A percentile compares a stretch with the other conserved stretches of the same genome.
phyloP scores from a whole-genome alignment of 2,329 filamentous ascomycete genomes.

The Seiridium unicorne region DNA sequence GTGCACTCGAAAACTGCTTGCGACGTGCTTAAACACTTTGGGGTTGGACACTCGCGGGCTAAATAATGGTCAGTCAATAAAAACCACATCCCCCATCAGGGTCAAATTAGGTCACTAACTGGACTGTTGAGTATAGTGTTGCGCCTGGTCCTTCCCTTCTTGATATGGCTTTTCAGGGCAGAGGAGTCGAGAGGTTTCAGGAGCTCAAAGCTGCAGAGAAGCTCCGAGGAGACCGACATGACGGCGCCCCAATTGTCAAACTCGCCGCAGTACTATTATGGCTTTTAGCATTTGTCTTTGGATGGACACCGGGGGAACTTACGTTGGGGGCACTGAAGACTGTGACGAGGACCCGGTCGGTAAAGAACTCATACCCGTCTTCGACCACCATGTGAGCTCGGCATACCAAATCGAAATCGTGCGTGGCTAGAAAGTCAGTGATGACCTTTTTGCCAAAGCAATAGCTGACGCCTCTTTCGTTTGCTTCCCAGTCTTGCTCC shows the following conservation, averaged over 20 bases:
- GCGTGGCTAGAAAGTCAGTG: constrained; percentile 87
- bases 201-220: constrained; percentile 95
- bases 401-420: constrained; percentile 97
- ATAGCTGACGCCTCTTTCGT: constrained; percentile 95
- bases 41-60: constrained; percentile 56
- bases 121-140: constrained; percentile 96
- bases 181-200: constrained; percentile 95
- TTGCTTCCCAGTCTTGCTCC: constrained; percentile 97
- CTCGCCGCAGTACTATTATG: constrained; percentile 83
- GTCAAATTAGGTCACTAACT: constrained; percentile 55
- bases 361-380: constrained; percentile 98
- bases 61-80: constrained; percentile 9
- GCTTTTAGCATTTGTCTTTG: constrained; percentile 20
- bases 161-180: constrained; percentile 96
- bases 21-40: constrained; percentile 48
- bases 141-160: constrained; percentile 92
- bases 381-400: constrained; percentile 99
- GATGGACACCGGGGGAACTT: constrained; percentile 38
- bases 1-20: no score
- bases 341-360: constrained; percentile 89
- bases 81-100: background rate
- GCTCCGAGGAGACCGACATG: constrained; percentile 92
- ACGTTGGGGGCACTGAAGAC: constrained; percentile 98
- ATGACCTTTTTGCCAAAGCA: constrained; percentile 99
- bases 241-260: constrained; percentile 99